Evolutionary conservation across 2,329 filamentous ascomycete species (phyloP).

Genomic region (Akanthomyces muscarius): DNA sequence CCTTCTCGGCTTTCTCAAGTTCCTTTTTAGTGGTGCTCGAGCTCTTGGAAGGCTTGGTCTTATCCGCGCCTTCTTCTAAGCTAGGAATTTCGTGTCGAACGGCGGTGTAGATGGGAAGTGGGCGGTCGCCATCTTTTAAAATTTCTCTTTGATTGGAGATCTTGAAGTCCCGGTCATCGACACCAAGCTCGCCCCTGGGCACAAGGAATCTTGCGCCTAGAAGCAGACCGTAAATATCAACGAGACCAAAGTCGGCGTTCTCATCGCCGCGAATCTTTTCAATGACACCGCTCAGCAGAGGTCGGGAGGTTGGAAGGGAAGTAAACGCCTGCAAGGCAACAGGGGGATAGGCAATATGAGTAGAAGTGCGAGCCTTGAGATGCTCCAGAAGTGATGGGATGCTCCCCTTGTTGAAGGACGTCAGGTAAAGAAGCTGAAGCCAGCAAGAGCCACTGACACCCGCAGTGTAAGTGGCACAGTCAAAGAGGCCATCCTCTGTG

Average conservation of each 20-base stretch:
- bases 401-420: constrained; percentile 63
- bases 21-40: constrained; percentile 42
- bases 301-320: constrained; percentile 90
- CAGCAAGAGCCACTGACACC: constrained; percentile 96
- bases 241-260: constrained; percentile 75
- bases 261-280: constrained; percentile 80
- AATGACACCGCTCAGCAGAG: constrained; percentile 79
- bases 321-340: constrained; percentile 75
- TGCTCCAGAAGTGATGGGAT: constrained; percentile 74
- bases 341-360: constrained; percentile 91
- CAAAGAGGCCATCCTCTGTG: constrained; percentile 82
- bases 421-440: constrained; percentile 81
- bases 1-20: constrained; percentile 52
- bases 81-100: constrained; percentile 92
- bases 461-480: constrained; percentile 91
- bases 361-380: constrained; percentile 75
- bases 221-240: constrained; percentile 87
- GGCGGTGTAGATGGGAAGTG: constrained; percentile 91
- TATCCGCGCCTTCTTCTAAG: constrained; percentile 37
- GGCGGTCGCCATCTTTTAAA: constrained; percentile 72
- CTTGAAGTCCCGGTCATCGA: constrained; percentile 79
- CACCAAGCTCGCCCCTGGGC: constrained; percentile 68
- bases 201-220: constrained; percentile 81
- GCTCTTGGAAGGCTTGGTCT: constrained; percentile 22
- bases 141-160: constrained; percentile 80